phyloP scores from a whole-genome alignment of 2,329 filamentous ascomycete genomes.

The Ramularia endophylla region DNA sequence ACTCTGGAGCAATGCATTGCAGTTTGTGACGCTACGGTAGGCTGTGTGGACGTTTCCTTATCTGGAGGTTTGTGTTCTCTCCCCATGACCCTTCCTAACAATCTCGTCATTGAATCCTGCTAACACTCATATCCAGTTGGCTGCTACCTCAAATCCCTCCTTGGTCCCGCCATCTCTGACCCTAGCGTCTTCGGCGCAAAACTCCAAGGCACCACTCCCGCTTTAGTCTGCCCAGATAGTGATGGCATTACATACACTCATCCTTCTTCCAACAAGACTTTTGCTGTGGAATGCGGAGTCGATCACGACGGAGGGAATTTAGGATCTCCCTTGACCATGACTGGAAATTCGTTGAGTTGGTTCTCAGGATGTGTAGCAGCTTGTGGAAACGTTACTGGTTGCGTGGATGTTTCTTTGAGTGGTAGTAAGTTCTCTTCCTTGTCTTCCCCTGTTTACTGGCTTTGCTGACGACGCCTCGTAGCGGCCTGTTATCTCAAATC shows the following conservation, averaged over 20 bases:
- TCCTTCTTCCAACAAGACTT: slow-evolving; percentile 15
- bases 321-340: slow-evolving; percentile 15
- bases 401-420: slow-evolving; percentile 21
- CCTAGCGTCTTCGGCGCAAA: slow-evolving; percentile 1
- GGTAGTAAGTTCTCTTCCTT: slow-evolving; percentile 12
- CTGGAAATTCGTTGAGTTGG: slow-evolving; percentile 13
- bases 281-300: slow-evolving; percentile 26
- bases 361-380: slow-evolving; percentile 21
- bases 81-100: too few species aligned
- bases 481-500: slow-evolving; percentile 6
- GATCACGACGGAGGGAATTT: slow-evolving; percentile 25
- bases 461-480: too few species aligned
- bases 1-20: slow-evolving; percentile 20
- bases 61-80: slow-evolving; percentile 19
- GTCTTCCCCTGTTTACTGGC: too few species aligned
- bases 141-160: slow-evolving; percentile 3
- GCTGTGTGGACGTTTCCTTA: slow-evolving; percentile 22
- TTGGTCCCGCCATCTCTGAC: background rate
- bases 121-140: background rate
- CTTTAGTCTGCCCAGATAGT: slow-evolving; percentile 18
- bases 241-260: slow-evolving; percentile 19
- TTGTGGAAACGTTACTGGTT: slow-evolving; percentile 18
- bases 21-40: slow-evolving; percentile 14
- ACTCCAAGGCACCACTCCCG: background rate
- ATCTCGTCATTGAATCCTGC: too few species aligned